Evolutionary conservation across 805 yeast genomes (phyloP), one percentile per base, ranked within the genome.

Genomic region (Metschnikowia picachoensis): DNA sequence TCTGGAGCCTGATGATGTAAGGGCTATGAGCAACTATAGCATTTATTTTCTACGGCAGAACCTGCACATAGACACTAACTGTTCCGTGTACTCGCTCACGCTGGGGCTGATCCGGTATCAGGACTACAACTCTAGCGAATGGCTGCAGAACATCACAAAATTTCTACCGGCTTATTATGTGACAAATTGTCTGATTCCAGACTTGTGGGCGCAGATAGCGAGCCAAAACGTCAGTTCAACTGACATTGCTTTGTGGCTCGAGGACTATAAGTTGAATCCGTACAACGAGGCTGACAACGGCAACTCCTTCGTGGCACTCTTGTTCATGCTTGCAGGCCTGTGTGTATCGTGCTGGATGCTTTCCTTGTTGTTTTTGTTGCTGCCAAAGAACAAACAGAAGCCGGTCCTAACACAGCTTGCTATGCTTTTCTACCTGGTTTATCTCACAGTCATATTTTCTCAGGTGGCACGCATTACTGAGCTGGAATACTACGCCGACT

Each of bases 321-420:
- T 77, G 37, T 82, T 79, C 62, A 75, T 76, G n/a, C 58, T 76
- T 4, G 72, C 79, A 44, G 79, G 82, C 0, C 68, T 78, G 15
- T 79, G 80, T 49, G 78, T 80, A 6, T 74, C 83, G 13, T 70
- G 83, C 27, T 87, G 95, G 95, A 79, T 86, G 80, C 67, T 87
- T 25, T 65, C 83, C 41, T 49, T 85, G 14, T 63, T 85, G 30
- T 67, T 85, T 36, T 58, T 77, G 16, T 60, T 87, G 30, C 74
- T 80, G 16, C 78, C 76, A 4, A 57, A 58, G 16, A 67, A 67
- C 34, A 78, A 78, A 52, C 67, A 77, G 25, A 77, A 84, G 45
- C 89, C 91, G 4, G 59, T 69, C 35, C 61, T 81, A 37, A 74
- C 87, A 32, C 77, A 77, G 34, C 29, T 82, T 9, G 79, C 86